A percentile compares a stretch with the other conserved stretches of the same genome.
phyloP scores from a whole-genome alignment of 2,329 filamentous ascomycete genomes.

The Trichophyton rubrum region DNA sequence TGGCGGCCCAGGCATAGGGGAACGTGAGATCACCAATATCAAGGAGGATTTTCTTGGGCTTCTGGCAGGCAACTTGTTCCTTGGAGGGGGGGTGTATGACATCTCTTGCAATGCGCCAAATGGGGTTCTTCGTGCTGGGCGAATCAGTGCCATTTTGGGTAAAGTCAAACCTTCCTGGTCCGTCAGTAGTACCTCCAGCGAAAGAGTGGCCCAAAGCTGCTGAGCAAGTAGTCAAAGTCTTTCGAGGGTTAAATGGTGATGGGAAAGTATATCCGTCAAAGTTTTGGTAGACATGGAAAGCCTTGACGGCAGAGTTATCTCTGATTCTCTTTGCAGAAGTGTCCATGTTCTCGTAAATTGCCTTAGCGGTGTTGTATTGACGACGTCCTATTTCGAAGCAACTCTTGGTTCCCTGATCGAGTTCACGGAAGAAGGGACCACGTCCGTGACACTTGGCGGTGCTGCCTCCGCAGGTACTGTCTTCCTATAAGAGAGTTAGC shows the following conservation, averaged over 20 bases:
- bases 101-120: constrained; percentile 67
- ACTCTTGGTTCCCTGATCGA: constrained; percentile 37
- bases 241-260: constrained; percentile 54
- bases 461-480: constrained; percentile 59
- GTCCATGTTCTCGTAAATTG: constrained; percentile 46
- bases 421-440: constrained; percentile 33
- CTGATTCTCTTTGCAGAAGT: constrained; percentile 31
- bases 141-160: constrained; percentile 68
- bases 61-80: constrained; percentile 63
- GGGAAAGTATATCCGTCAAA: constrained; percentile 63
- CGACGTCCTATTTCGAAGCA: constrained; percentile 39
- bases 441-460: constrained; percentile 35
- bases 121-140: constrained; percentile 56
- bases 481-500: constrained; percentile 38
- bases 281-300: constrained; percentile 76
- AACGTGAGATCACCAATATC: constrained; percentile 69
- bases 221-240: constrained; percentile 55
- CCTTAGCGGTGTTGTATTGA: constrained; percentile 33
- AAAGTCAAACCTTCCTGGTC: constrained; percentile 85
- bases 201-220: constrained; percentile 87
- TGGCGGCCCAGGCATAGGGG: constrained; percentile 82
- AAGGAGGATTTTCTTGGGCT: constrained; percentile 70
- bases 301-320: constrained; percentile 55
- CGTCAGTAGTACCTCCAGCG: constrained; percentile 82
- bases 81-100: constrained; percentile 58